These are phyloP conservation scores for Beauveria sp. DNA, from an alignment of 2,329 filamentous ascomycete genomes.

Conservation along the genomic window DNA sequence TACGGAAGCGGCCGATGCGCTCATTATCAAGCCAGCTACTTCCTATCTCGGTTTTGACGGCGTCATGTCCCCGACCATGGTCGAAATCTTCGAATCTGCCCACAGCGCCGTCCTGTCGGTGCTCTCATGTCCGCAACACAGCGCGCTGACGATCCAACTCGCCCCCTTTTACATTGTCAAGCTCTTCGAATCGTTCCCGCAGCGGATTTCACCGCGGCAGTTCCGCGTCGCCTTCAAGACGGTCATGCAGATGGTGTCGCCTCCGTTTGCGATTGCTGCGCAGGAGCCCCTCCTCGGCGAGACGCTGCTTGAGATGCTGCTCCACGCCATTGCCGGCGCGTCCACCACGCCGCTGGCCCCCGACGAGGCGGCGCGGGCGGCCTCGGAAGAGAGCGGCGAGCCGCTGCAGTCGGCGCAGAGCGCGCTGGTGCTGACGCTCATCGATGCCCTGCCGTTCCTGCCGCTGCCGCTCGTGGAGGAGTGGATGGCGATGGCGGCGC, in stretches of 20 bases:
- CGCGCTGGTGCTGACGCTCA: constrained; percentile 65
- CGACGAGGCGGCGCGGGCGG: constrained; percentile 27
- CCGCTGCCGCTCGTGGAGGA: constrained; percentile 64
- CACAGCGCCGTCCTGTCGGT: constrained; percentile 77
- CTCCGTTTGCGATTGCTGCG: constrained; percentile 67
- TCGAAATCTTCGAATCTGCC: constrained; percentile 74
- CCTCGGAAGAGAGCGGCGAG: constrained; percentile 18
- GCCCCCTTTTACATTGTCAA: constrained; percentile 79
- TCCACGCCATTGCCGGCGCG: constrained; percentile 50
- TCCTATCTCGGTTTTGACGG: constrained; percentile 56
- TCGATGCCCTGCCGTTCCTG: constrained; percentile 72
- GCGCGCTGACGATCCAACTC: constrained; percentile 59
- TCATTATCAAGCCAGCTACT: constrained; percentile 67
- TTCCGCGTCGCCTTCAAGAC: constrained; percentile 86
- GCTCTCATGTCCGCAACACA: constrained; percentile 72
- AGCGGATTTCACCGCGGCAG: constrained; percentile 71
- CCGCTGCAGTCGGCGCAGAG: constrained; percentile 66
- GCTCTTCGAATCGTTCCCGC: constrained; percentile 71
- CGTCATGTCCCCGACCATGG: constrained; percentile 36
- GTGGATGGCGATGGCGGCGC: constrained; percentile 68
- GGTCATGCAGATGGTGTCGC: constrained; percentile 71
- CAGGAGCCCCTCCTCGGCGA: constrained; percentile 72
- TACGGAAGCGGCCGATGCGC: constrained; percentile 57
- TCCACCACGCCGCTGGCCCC: constrained; percentile 35
- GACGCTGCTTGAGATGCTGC: constrained; percentile 70